Evolutionary conservation across 169 alveolate species (phyloP), one percentile per base, ranked within the genome.

Genomic region (Plasmodium fragile): DNA sequence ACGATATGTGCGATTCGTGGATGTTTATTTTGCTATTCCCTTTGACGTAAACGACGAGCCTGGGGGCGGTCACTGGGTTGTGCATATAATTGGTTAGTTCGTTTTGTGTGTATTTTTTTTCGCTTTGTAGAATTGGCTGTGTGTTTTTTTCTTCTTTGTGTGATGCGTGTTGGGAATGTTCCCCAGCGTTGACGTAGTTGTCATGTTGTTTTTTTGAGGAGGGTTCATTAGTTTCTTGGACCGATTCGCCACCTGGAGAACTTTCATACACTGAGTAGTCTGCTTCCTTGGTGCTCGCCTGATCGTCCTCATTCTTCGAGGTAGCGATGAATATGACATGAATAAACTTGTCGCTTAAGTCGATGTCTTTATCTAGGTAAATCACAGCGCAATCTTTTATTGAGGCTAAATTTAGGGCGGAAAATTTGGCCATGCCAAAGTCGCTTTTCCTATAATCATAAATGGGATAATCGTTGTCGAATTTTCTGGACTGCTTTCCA

Each of bases 391-490:
- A 95, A 87, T 95, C 97, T 34, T 89, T 83, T 81, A 95, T 92
- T 65, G 95, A 81, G 28, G 97, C 97, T 34, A 92, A 91, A 78
- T 95, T 95, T 84, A 95, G 82, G 25, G 97, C 81, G 18, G 97
- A 92, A 55, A 95, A 81, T 92, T 95, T 95, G 41, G 97, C 97
- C 97, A 95, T 95, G 13, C 97, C 97, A 87, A 95, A 95, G 59
- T 95, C 97, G 36, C 95, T 77, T 73, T 95, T 95, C 73, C 97
- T 90, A 72, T 95, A 95, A 85, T 95, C 97, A 85, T 93, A 95
- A 45, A 95, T 93, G 25, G 97, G 92, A 53, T 82, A 92, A 82
- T 92, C 96, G 78, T 85, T 92, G 71, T 95, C 97, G 65, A 82
- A 95, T 92, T 95, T 95, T 69, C 97, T 90, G 1, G 95, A 89